Base-by-base conservation (phyloP, 768 basidiomycete genomes). In the Lactarius sanguifluus region DNA sequence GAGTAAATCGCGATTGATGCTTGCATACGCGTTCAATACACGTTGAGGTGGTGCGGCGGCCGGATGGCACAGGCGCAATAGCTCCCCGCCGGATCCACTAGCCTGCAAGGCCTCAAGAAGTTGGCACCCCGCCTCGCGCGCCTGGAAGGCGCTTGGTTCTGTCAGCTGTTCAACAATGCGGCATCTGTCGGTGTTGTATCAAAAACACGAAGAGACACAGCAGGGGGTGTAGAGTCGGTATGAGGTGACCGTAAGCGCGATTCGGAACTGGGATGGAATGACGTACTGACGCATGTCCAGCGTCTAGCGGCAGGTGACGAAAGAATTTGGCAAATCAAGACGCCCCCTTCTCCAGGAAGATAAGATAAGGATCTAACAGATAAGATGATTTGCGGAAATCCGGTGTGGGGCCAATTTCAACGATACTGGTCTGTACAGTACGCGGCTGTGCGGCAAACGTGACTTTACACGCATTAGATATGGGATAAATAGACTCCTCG, bases 161-260 rank as follows among this genome's bases (percentile, higher is more conserved):
- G 55, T 30, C 55, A 56, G 30, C 28, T 5, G 55, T 3, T 7
- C 55, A 32, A 3, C 30, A 56, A 30, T 34, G 55, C 32, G 30
- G 55, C 32, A 3, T 13, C 15, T 6, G 32, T 56, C 18, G 18
- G 20, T 20, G 10, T 32, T 4, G 55, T 10, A 34, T 34, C 55
- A 34, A 34, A 56, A 56, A 32, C 32, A 56, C 55, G 30, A 55
- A 55, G 18, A 55, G 52, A 30, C 52, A 54, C 25, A 7, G 54
- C 18, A 30, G 4, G 30, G 32, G 30, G 5, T 18, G 28, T 34
- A 56, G 30, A 25, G 25, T 15, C 1, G 16, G 41, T 7, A 41
- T 41, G 16, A 18, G 41, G 12, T 50, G n/a, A 10, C 4, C 1
- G 12, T 2, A 23, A 5, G 25, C 13, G 50, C 13, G 18, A n/a